phyloP scores from a whole-genome alignment of 2,329 filamentous ascomycete species.

The Scorias spongiosa region DNA sequence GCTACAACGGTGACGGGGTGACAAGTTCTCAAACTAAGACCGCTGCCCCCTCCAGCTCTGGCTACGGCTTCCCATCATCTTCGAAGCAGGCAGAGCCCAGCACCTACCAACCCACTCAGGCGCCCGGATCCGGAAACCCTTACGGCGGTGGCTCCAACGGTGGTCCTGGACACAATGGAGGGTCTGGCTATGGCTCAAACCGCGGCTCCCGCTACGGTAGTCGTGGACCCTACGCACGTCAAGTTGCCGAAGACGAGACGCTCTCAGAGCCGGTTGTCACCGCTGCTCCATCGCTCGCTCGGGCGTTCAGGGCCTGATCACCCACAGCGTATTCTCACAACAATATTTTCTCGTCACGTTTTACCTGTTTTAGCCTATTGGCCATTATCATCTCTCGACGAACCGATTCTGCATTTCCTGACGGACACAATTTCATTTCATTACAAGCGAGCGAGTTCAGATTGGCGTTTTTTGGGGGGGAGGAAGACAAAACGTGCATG shows the following conservation, averaged over 20 bases:
- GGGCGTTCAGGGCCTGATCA: background rate
- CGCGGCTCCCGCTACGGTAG: too few relatives aligned
- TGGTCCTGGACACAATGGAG: background rate
- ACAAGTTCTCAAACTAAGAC: conserved; percentile 5
- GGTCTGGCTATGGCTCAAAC: background rate
- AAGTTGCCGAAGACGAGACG: background rate
- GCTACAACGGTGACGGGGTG: conserved; percentile 9
- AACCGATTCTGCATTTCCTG: too few relatives aligned
- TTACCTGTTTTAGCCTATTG: too few relatives aligned
- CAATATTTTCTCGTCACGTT: too few relatives aligned
- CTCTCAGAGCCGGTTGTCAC: background rate
- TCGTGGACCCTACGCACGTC: too few relatives aligned
- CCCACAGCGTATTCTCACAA: background rate
- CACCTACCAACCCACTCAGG: background rate
- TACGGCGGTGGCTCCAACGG: background rate
- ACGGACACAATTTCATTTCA: too few relatives aligned
- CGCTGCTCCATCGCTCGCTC: background rate
- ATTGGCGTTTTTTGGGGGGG: too few relatives aligned
- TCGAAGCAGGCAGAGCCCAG: background rate
- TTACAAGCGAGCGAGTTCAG: too few relatives aligned
- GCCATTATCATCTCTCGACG: too few relatives aligned
- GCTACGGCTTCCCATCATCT: conserved; percentile 7
- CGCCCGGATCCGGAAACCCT: background rate
- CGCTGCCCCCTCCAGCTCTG: conserved; percentile 8
- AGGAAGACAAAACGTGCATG: too few relatives aligned